Evolutionary conservation across 2,329 filamentous ascomycete species (phyloP).

Genomic region (Colletotrichum caudatum): DNA sequence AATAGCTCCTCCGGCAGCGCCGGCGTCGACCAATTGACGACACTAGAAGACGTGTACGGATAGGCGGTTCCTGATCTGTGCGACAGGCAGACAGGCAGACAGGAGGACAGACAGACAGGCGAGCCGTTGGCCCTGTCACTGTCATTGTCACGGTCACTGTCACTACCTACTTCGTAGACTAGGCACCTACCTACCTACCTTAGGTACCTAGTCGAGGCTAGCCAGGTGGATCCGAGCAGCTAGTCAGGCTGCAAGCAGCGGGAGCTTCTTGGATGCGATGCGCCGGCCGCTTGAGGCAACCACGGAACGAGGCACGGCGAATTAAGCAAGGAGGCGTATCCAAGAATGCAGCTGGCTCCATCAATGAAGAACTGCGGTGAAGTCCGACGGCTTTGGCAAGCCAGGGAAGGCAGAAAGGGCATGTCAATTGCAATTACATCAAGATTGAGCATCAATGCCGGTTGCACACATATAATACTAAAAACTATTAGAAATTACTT

Average conservation of each 20-base stretch:
- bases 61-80: slow-evolving; percentile 32
- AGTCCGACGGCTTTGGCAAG: not conserved
- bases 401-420: not conserved
- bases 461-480: not conserved
- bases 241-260: slow-evolving; percentile 39
- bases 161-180: too few relatives aligned
- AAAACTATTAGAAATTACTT: not conserved
- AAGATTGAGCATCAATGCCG: slow-evolving; percentile 7
- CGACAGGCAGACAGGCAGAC: not conserved
- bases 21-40: slow-evolving; percentile 31
- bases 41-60: not conserved
- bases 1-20: slow-evolving; percentile 35
- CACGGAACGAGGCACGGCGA: slow-evolving; percentile 4
- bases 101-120: not conserved
- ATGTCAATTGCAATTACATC: not conserved
- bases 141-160: not conserved
- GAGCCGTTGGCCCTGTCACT: slow-evolving; percentile 23
- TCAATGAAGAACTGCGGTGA: not conserved
- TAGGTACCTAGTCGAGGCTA: not conserved
- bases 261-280: not conserved
- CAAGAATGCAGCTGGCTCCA: slow-evolving; percentile 11
- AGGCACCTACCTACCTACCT: too few relatives aligned
- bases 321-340: slow-evolving; percentile 15
- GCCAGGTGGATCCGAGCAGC: slow-evolving; percentile 7
- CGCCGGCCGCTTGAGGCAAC: slow-evolving; percentile 21